phyloP scores from a whole-genome alignment of 306 rosid genomes.

The Prunus kanzakura region DNA sequence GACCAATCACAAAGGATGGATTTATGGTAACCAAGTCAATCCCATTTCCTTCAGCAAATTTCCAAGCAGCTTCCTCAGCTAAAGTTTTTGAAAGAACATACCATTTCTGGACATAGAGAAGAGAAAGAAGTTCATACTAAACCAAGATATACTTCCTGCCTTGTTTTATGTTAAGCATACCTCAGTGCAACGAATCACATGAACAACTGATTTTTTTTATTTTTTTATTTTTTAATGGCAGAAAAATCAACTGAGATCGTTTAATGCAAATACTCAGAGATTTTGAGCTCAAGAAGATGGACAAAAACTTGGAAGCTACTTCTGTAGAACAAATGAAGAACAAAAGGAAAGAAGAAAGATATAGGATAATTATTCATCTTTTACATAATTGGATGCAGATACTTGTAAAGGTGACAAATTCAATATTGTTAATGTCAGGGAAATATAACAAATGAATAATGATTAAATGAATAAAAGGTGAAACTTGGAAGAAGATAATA shows the following conservation, averaged over 20 bases:
- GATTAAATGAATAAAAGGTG: background rate
- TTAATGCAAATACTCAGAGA: too few species aligned
- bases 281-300: too few species aligned
- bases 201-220: too few species aligned
- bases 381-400: too few species aligned
- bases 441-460: too few species aligned
- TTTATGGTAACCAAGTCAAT: constrained; percentile 28
- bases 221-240: too few species aligned
- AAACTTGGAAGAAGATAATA: background rate
- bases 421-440: too few species aligned
- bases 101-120: constrained; percentile 8
- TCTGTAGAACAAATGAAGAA: background rate
- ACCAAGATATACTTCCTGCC: too few species aligned
- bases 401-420: too few species aligned
- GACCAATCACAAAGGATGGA: constrained; percentile 27
- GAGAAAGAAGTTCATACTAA: background rate
- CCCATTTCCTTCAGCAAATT: constrained; percentile 23
- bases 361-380: background rate
- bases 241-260: background rate
- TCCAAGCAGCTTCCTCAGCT: constrained; percentile 42
- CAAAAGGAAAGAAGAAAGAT: background rate
- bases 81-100: constrained; percentile 24
- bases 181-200: too few species aligned
- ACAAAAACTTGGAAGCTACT: too few species aligned
- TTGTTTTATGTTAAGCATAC: too few species aligned